Evolutionary conservation across 768 basidiomycete genomes (phyloP).

Genomic region (Gloeophyllum trabeum): DNA sequence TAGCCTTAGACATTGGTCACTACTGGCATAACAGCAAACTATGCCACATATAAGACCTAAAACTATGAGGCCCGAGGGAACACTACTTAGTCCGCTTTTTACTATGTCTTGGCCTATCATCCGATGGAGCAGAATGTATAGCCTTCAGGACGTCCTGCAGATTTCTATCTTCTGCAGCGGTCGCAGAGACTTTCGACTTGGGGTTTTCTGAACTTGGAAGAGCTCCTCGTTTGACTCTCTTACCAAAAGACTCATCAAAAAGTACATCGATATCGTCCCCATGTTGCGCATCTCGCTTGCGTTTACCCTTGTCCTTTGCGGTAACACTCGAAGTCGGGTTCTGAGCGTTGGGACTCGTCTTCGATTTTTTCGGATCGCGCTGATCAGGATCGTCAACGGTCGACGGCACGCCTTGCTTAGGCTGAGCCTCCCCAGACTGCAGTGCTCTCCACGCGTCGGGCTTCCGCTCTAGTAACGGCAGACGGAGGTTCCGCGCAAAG

Average conservation of each 20-base stretch:
- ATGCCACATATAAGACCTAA: background rate
- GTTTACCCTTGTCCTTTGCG: conserved; percentile 18
- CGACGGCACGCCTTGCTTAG: background rate
- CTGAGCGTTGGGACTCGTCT: background rate
- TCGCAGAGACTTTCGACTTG: background rate
- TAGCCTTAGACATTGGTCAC: too few relatives aligned
- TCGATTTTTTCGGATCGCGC: background rate
- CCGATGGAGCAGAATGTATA: conserved; percentile 44
- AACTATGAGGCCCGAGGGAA: background rate
- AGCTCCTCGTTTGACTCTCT: conserved; percentile 45
- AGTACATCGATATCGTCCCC: conserved; percentile 70
- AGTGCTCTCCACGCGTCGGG: conserved; percentile 78
- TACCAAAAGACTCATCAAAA: conserved; percentile 48
- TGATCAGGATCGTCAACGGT: background rate
- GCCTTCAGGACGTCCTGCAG: conserved; percentile 45
- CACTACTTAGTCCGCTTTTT: conserved; percentile 19
- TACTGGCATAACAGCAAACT: too few relatives aligned
- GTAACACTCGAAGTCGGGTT: background rate
- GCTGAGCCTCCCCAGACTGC: conserved; percentile 28
- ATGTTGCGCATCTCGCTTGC: conserved; percentile 32
- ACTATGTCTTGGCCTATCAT: conserved; percentile 23
- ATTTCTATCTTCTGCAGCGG: conserved; percentile 18
- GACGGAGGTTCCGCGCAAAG: conserved; percentile 68
- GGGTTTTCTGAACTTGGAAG: conserved; percentile 21
- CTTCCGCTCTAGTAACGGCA: conserved; percentile 66